phyloP scores from a whole-genome alignment of 2,329 filamentous ascomycete genomes.

The Microsporum canis region DNA sequence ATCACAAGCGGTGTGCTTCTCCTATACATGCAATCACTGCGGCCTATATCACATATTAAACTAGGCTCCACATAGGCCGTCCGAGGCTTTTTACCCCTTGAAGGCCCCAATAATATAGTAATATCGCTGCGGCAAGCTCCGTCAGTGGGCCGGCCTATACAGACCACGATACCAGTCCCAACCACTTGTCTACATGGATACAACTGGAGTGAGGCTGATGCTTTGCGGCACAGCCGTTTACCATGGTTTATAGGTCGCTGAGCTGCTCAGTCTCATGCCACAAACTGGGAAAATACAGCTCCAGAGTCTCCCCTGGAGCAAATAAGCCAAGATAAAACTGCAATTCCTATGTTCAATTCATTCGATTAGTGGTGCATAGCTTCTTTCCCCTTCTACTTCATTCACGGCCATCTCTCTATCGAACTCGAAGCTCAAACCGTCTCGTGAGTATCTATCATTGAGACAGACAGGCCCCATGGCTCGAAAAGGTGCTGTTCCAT shows the following conservation, averaged over 20 bases:
- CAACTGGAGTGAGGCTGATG: neutral
- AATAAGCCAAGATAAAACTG: neutral
- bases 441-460: neutral
- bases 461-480: neutral
- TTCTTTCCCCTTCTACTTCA: neutral
- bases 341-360: neutral
- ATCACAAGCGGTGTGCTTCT: neutral
- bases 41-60: neutral
- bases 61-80: neutral
- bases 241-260: neutral
- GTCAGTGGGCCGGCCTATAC: neutral
- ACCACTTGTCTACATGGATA: neutral
- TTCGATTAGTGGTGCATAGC: neutral
- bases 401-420: neutral
- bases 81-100: neutral
- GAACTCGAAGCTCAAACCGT: too few relatives aligned
- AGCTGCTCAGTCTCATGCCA: neutral
- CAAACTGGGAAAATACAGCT: neutral
- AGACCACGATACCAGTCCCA: neutral
- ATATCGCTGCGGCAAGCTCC: neutral
- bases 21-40: neutral
- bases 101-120: neutral
- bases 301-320: neutral
- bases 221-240: neutral
- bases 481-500: neutral